Conservation (phyloP, 805 yeast genomes). For the Cyberlindnera mycetangii region DNA sequence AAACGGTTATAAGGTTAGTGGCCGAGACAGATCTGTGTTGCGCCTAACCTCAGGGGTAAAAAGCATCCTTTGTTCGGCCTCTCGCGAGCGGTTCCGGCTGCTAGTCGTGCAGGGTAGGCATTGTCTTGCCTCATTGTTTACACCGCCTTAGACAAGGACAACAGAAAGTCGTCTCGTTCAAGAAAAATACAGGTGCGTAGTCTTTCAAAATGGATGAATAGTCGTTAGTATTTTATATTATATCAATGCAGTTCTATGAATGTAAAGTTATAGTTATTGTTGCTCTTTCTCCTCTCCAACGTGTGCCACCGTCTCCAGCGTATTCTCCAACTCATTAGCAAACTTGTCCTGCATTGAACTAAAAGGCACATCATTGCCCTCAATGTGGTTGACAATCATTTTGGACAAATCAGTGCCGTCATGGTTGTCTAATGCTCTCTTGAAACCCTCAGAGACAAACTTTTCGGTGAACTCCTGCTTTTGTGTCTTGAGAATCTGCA, state of each 20-base stretch:
- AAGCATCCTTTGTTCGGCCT: not conserved
- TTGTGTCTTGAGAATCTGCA: conserved; percentile 17
- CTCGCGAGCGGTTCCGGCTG: not conserved
- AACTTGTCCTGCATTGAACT: not conserved
- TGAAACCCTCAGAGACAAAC: not conserved
- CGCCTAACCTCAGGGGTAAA: no score
- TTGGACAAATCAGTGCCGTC: conserved; percentile 12
- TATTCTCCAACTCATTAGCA: not conserved
- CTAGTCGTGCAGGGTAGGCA: not conserved
- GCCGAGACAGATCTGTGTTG: no score
- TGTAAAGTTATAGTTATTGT: not conserved
- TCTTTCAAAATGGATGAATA: no score
- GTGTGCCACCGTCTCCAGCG: not conserved
- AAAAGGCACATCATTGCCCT: not conserved
- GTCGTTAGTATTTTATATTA: no score
- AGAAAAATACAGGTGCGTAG: no score
- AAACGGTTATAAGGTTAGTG: no score
- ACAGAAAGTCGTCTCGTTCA: no score
- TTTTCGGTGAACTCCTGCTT: conserved; percentile 2
- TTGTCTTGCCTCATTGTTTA: not conserved
- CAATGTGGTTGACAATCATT: conserved; percentile 17
- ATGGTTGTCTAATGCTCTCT: conserved; percentile 5
- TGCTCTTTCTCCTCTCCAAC: not conserved
- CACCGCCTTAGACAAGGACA: no score
- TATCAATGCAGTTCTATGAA: not conserved